Percentiles rank a stretch among this genome's conserved stretches.
Evolutionary conservation across 148 eudicot species (phyloP).

Genomic region (Limonium bicolor): DNA sequence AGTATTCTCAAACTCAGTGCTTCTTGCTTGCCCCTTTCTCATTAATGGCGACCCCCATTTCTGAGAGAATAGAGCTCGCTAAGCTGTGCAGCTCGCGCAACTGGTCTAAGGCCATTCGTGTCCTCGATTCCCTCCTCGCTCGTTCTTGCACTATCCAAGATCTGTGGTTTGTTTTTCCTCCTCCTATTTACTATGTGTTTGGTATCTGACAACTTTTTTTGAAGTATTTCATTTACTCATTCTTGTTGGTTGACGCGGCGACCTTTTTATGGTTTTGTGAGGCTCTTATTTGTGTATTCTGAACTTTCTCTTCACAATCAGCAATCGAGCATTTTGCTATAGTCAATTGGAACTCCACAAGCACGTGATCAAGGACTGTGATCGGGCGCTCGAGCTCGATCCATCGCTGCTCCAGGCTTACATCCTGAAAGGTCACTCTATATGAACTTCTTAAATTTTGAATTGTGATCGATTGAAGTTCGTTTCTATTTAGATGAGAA

Average conservation of each 20-base stretch:
- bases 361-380: constrained; percentile 92
- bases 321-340: constrained; percentile 95
- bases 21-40: no score
- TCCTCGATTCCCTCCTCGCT: constrained; percentile 70
- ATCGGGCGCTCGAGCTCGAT: constrained; percentile 77
- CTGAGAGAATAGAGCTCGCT: constrained; percentile 66
- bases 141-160: constrained; percentile 59
- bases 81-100: constrained; percentile 73
- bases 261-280: constrained; percentile 1
- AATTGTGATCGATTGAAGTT: no score
- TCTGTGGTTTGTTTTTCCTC: constrained; percentile 39
- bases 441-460: no score
- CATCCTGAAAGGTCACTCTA: constrained; percentile 85
- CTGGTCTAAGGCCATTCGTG: constrained; percentile 95
- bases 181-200: background rate
- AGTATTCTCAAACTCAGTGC: no score
- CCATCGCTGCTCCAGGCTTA: constrained; percentile 69
- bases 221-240: background rate
- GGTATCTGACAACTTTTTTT: constrained; percentile 1
- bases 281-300: background rate
- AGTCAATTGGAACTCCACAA: constrained; percentile 98
- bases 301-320: constrained; percentile 17
- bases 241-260: background rate
- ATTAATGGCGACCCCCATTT: constrained; percentile 41
- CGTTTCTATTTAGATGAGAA: no score